These are phyloP conservation scores for Ophiostoma piceae DNA, from an alignment of 2,329 filamentous ascomycete species.

Conservation along the genomic window DNA sequence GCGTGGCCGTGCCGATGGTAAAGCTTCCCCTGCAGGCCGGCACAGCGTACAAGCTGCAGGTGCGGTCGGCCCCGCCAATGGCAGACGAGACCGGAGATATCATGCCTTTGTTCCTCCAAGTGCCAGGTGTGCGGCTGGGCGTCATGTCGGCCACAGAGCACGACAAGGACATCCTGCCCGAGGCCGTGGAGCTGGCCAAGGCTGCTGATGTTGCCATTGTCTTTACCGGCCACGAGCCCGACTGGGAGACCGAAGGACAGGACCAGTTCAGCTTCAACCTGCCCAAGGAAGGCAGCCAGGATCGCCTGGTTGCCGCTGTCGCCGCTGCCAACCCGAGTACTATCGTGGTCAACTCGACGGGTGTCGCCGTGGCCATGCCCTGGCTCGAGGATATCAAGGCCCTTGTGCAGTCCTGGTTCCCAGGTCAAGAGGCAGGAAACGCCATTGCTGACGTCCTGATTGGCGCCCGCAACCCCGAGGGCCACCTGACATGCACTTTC, in stretches of 20 bases:
- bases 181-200: slow-evolving; percentile 15
- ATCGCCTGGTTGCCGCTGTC: slow-evolving; percentile 8
- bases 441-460: slow-evolving; percentile 16
- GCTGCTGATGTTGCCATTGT: slow-evolving; percentile 13
- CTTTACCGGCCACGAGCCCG: slow-evolving; percentile 13
- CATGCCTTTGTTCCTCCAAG: slow-evolving; percentile 9
- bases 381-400: slow-evolving; percentile 11
- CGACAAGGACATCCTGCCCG: slow-evolving; percentile 9
- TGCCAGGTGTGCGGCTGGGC: slow-evolving; percentile 15
- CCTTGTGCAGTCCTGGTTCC: slow-evolving; percentile 20
- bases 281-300: slow-evolving; percentile 16
- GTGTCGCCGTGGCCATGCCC: slow-evolving; percentile 16
- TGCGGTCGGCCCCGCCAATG: not conserved
- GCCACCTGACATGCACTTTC: slow-evolving; percentile 40
- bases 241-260: slow-evolving; percentile 18
- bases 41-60: slow-evolving; percentile 9
- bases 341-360: slow-evolving; percentile 16
- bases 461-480: not conserved
- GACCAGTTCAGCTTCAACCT: slow-evolving; percentile 11
- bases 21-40: slow-evolving; percentile 8
- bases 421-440: slow-evolving; percentile 15
- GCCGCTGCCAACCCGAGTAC: slow-evolving; percentile 12
- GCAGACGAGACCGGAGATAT: not conserved
- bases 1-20: slow-evolving; percentile 1
- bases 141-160: slow-evolving; percentile 14